Conservation (phyloP, 495 filamentous ascomycete genomes). For the Penicillium bovifimosum region DNA sequence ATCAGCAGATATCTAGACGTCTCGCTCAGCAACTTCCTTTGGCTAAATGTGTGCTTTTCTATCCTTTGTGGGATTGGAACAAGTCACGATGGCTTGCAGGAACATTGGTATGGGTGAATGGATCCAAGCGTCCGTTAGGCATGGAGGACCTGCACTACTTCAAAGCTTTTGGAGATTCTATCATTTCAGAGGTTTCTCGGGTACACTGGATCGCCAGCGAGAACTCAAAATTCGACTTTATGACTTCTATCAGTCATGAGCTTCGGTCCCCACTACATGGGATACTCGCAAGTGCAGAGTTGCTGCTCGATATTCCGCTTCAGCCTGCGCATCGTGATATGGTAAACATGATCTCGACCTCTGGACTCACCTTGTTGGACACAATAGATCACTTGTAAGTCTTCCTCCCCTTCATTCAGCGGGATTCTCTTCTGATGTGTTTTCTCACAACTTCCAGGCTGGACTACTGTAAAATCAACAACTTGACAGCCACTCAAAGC, state of each 20-base stretch:
- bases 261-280: conserved; percentile 67
- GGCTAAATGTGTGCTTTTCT: conserved; percentile 50
- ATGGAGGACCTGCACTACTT: conserved; percentile 49
- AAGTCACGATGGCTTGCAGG: conserved; percentile 59
- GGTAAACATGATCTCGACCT: conserved; percentile 58
- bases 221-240: conserved; percentile 61
- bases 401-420: background rate
- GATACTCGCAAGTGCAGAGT: conserved; percentile 58
- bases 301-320: conserved; percentile 53
- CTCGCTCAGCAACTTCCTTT: conserved; percentile 34
- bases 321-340: conserved; percentile 51
- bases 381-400: conserved; percentile 17
- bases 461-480: conserved; percentile 58
- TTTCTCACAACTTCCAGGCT: conserved; percentile 21
- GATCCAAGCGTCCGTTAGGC: conserved; percentile 36
- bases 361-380: conserved; percentile 25
- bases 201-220: conserved; percentile 44
- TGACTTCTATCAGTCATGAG: conserved; percentile 70
- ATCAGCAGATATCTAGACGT: background rate
- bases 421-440: background rate
- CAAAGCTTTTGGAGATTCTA: conserved; percentile 53
- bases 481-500: conserved; percentile 15
- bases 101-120: conserved; percentile 50
- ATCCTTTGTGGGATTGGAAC: conserved; percentile 58
- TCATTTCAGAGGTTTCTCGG: conserved; percentile 56